Evolutionary conservation across 2,329 filamentous ascomycete species (phyloP), one percentile per base, ranked within the genome.

Genomic region (Cladosporium sp.): DNA sequence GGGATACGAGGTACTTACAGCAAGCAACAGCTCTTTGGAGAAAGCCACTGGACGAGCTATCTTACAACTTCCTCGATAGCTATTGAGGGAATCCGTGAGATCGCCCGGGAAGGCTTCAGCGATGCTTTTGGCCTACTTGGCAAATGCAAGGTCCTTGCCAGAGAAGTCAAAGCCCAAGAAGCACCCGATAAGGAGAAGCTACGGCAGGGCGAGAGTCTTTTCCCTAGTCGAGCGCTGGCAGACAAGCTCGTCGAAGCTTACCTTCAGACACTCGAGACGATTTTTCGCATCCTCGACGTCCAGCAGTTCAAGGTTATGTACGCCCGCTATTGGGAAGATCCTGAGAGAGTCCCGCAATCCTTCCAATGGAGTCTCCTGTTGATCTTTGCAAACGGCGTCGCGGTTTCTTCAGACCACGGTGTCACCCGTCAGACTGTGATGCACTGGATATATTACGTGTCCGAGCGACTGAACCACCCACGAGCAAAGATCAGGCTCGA

Each of bases 141-240:
- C 1, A 56, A 58, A 43, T 58, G 55, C 28, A 58, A 58, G 19
- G 45, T 47, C 6, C 19, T 58, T 37, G 55, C 45, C 15, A 58
- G 55, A 20, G 49, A 51, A 25, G 49, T 58, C 36, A 58, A 58
- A 34, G 19, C 36, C 15, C 55, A 51, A 39, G 45, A 51, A 17
- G 11, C 34, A 15, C 55, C 55, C 20, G 54, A 56, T 38, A 19
- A 17, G n/a, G 42, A 49, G 12, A 56, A 47, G 34, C 19, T 56
- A 7, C 39, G 36, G 19, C 42, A 38, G 15, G 42, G 49, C 22
- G 45, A 58, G 1, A 51, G 47, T 11, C 45, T 58, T 7, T 20
- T 58, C 11, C 55, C 49, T 15, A 36, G 39, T 7, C 55, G 55
- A 40, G 19, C 11, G 3, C 22, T 58, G 6, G 55, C 55, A 5